Base-by-base conservation (phyloP, 140 eudicot species). In the Oenanthe javanica region DNA sequence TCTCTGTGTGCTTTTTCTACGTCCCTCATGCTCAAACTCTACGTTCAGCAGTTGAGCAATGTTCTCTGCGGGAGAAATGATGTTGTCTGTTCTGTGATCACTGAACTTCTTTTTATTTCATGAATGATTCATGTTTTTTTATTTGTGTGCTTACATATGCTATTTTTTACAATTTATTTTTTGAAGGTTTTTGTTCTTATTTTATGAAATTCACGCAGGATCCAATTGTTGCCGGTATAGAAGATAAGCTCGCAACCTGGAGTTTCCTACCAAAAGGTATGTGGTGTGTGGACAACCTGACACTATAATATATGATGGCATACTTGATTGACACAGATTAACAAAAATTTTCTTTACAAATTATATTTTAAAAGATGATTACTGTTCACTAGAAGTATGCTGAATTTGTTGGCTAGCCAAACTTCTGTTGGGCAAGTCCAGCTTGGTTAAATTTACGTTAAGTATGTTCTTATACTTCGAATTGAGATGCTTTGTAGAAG, bases 221-320 rank as follows among this genome's bases (percentile, higher is more conserved):
- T 87, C 91, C 93, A 69, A 95, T 95, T 51, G 96, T 95, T 73
- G 83, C 90, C 31, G 92, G 96, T 80, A 93, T 95, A 83, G 99
- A 95, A 86, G 97, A 95, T 31, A 95, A 95, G 85, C 86, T 95
- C 79, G 86, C 99, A 46, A 89, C 90, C 7, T 95, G 99, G 99
- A 95, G 97, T 79, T 95, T 95, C 86, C 87, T 95, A 75, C 99
- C 97, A n/a, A 95, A 89, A 91, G 98, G 99, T 95, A 84, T 51
- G 79, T 78, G 52, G 67, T 80, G 76, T 80, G 76, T 72, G 4
- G 76, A 77, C 31, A 31, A 31, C 31, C 1, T 31, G 31, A 31
- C 45, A 54, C 67, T 87, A 31, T 13, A 67, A 4, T 1, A 71
- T 25, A 13, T 76, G 78, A 40, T 55, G 49, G 9, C 75, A 31